Evolutionary conservation across 2,329 filamentous ascomycete species (phyloP).

Genomic region (Magnaporthiopsis rhizophila): DNA sequence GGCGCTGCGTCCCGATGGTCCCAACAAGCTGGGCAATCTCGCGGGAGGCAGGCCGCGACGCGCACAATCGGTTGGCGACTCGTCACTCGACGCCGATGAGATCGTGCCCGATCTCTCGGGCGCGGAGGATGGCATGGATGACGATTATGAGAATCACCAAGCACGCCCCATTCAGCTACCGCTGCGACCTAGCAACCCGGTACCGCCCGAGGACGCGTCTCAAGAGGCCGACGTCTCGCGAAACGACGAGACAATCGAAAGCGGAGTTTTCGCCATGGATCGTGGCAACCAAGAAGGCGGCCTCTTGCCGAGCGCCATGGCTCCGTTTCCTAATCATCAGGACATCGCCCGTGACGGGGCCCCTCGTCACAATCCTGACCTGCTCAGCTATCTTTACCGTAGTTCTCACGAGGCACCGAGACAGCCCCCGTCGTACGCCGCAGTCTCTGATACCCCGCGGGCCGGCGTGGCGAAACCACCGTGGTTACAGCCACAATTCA

Average conservation of each 20-base stretch:
- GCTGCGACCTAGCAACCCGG: background rate
- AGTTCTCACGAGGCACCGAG: background rate
- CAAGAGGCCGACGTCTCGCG: constrained; percentile 8
- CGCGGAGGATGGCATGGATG: constrained; percentile 3
- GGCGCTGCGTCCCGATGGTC: background rate
- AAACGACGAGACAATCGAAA: constrained; percentile 1
- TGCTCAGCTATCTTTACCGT: background rate
- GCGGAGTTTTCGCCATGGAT: background rate
- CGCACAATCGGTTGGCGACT: background rate
- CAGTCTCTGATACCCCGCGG: background rate
- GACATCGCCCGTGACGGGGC: background rate
- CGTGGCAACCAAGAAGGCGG: background rate
- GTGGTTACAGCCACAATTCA: background rate
- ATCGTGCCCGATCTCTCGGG: background rate
- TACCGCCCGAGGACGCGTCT: background rate
- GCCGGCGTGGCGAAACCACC: background rate
- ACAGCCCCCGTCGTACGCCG: background rate
- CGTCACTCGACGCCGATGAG: constrained; percentile 7
- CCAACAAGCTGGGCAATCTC: background rate
- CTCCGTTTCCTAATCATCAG: background rate
- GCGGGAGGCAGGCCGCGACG: background rate
- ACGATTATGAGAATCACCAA: background rate
- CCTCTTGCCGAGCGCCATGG: background rate
- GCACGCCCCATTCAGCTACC: background rate
- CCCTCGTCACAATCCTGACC: background rate